These are phyloP conservation scores for Hebeloma cylindrosporum DNA, from an alignment of 768 basidiomycete genomes.

Conservation along the genomic window DNA sequence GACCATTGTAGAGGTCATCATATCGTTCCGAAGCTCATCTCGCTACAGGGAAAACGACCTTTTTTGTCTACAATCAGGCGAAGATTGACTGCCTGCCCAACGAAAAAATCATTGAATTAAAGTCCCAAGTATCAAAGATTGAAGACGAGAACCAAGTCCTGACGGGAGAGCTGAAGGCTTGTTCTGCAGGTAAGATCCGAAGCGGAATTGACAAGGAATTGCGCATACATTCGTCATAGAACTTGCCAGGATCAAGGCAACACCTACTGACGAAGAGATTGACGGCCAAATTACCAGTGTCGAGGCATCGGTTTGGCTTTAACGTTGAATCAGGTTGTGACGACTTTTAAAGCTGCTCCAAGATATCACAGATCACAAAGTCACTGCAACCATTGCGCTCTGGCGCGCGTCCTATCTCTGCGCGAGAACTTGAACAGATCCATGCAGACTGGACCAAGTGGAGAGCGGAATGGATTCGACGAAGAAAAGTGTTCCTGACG, in stretches of 20 bases:
- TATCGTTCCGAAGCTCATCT: neutral
- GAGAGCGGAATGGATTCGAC: conserved; percentile 76
- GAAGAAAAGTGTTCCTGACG: conserved; percentile 76
- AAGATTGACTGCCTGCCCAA: conserved; percentile 64
- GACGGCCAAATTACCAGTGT: conserved; percentile 50
- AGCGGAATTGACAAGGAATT: conserved; percentile 6
- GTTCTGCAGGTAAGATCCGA: conserved; percentile 41
- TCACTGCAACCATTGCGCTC: conserved; percentile 66
- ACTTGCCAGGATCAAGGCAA: conserved; percentile 57
- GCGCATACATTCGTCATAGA: conserved; percentile 43
- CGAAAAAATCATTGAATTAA: conserved; percentile 59
- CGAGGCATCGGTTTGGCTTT: conserved; percentile 47
- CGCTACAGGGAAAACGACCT: conserved; percentile 71
- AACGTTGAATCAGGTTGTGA: conserved; percentile 9
- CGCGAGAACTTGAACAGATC: conserved; percentile 66
- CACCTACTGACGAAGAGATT: conserved; percentile 72
- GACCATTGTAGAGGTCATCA: conserved; percentile 22
- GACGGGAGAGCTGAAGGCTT: conserved; percentile 48
- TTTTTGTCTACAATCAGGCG: conserved; percentile 85
- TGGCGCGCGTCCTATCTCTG: conserved; percentile 66
- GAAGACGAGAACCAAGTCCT: conserved; percentile 61
- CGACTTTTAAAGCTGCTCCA: conserved; percentile 10
- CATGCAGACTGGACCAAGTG: conserved; percentile 78
- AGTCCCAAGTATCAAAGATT: conserved; percentile 53
- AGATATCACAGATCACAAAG: conserved; percentile 51